Evolutionary conservation across 2,329 filamentous ascomycete species (phyloP).

Genomic region (Catunica adiposa): DNA sequence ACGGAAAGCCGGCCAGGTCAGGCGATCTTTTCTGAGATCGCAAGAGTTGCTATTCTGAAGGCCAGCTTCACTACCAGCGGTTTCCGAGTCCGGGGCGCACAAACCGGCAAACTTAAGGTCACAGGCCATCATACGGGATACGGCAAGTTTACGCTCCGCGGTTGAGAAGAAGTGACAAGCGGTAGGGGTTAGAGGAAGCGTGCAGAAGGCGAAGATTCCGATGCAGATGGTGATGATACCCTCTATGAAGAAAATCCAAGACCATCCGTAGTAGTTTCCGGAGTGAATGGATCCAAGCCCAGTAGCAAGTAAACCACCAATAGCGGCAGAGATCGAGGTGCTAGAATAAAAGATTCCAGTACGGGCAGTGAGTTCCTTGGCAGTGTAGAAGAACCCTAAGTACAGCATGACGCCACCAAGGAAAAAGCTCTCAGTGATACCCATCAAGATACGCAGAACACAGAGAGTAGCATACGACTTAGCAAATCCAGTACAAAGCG

Average conservation of each 20-base stretch:
- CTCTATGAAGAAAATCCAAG: slow-evolving; percentile 32
- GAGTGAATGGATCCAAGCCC: slow-evolving; percentile 26
- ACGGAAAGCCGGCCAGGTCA: slow-evolving; percentile 7
- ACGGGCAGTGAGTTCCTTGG: slow-evolving; percentile 17
- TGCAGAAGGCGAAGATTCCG: slow-evolving; percentile 21
- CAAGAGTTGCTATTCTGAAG: neutral
- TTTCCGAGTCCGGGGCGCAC: neutral
- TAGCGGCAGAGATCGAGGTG: slow-evolving; percentile 50
- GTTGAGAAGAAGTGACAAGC: slow-evolving; percentile 24
- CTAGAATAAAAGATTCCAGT: slow-evolving; percentile 30
- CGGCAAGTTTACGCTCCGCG: slow-evolving; percentile 26
- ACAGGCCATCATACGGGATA: slow-evolving; percentile 15
- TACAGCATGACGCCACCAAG: slow-evolving; percentile 18
- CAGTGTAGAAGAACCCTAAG: slow-evolving; percentile 18
- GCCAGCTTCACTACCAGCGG: neutral
- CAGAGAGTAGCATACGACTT: slow-evolving; percentile 16
- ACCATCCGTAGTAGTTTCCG: slow-evolving; percentile 24
- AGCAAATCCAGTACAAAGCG: slow-evolving; percentile 16
- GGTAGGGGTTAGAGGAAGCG: slow-evolving; percentile 25
- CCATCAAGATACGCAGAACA: slow-evolving; percentile 17
- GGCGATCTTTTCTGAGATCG: slow-evolving; percentile 3
- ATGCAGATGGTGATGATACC: slow-evolving; percentile 23
- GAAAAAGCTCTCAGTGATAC: slow-evolving; percentile 17
- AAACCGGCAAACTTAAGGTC: slow-evolving; percentile 8
- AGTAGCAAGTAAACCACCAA: slow-evolving; percentile 33